Evolutionary conservation across 2,329 filamentous ascomycete species (phyloP).

Genomic region (Monilinia vaccinii-corymbosi): DNA sequence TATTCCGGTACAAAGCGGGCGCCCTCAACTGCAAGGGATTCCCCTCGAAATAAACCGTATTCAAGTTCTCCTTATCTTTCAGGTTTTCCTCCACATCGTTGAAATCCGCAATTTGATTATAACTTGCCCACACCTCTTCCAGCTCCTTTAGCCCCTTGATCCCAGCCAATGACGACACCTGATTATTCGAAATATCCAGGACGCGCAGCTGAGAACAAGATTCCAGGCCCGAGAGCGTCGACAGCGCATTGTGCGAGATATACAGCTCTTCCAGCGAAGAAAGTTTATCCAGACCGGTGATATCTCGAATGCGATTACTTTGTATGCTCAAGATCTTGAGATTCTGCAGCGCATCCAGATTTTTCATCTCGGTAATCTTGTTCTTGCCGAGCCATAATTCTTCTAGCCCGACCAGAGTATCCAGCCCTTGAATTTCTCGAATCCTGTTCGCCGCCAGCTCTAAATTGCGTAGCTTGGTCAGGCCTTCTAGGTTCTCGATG

Average conservation of each 20-base stretch:
- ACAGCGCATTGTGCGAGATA: constrained; percentile 88
- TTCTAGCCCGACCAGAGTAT: constrained; percentile 66
- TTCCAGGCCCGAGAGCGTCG: constrained; percentile 62
- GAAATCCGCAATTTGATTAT: constrained; percentile 75
- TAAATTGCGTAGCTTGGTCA: constrained; percentile 69
- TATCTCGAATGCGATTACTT: constrained; percentile 78
- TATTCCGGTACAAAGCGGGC: constrained; percentile 88
- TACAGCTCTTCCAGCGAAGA: constrained; percentile 84
- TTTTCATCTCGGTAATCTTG: constrained; percentile 78
- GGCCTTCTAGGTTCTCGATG: constrained; percentile 74
- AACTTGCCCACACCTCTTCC: constrained; percentile 91
- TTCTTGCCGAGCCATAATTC: constrained; percentile 95
- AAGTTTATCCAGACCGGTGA: constrained; percentile 66
- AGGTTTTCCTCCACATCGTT: constrained; percentile 72
- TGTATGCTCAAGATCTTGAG: constrained; percentile 88
- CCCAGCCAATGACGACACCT: constrained; percentile 65
- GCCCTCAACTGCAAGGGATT: constrained; percentile 76
- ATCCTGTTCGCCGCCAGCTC: constrained; percentile 92
- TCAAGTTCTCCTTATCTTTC: constrained; percentile 66
- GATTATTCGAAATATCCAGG: constrained; percentile 85
- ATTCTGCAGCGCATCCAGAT: constrained; percentile 65
- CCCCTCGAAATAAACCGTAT: constrained; percentile 93
- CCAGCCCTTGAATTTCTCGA: constrained; percentile 77
- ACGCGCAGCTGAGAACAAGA: constrained; percentile 58
- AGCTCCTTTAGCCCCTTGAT: constrained; percentile 60